These are phyloP conservation scores for Carex pumila DNA, from an alignment of 176 grass and related monocot genomes.

Conservation along the genomic window DNA sequence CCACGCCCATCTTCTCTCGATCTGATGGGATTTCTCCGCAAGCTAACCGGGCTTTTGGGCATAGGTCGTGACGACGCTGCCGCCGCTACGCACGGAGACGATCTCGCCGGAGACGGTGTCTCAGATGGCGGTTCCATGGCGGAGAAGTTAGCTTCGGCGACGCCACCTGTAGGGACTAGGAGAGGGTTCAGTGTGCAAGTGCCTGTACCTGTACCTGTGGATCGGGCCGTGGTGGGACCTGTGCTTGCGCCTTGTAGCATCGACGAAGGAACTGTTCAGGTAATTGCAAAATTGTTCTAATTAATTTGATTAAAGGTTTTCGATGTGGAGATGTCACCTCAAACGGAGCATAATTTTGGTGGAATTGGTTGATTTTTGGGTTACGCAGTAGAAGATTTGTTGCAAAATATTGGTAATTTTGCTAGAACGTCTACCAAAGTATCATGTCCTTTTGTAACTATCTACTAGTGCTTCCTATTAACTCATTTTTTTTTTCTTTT, in stretches of 20 bases:
- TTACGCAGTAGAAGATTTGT: background rate
- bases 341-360: background rate
- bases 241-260: constrained; percentile 10
- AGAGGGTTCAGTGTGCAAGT: constrained; percentile 24
- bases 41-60: constrained; percentile 16
- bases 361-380: background rate
- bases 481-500: background rate
- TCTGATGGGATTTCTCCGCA: constrained; percentile 23
- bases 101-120: background rate
- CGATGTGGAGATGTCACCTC: background rate
- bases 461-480: background rate
- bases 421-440: background rate
- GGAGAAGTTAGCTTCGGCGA: constrained; percentile 27
- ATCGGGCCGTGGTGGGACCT: constrained; percentile 8
- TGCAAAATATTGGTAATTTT: background rate
- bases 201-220: constrained; percentile 10
- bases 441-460: background rate
- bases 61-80: background rate
- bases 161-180: constrained; percentile 28
- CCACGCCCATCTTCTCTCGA: background rate
- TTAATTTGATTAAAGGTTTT: background rate
- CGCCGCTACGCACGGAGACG: background rate
- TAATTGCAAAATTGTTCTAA: constrained; percentile 1
- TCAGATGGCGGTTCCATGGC: constrained; percentile 2
- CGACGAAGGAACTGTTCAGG: constrained; percentile 25